Evolutionary conservation across 495 filamentous ascomycete genomes (phyloP), one percentile per base, ranked within the genome.

Genomic region (Thermochaetoides thermophila): DNA sequence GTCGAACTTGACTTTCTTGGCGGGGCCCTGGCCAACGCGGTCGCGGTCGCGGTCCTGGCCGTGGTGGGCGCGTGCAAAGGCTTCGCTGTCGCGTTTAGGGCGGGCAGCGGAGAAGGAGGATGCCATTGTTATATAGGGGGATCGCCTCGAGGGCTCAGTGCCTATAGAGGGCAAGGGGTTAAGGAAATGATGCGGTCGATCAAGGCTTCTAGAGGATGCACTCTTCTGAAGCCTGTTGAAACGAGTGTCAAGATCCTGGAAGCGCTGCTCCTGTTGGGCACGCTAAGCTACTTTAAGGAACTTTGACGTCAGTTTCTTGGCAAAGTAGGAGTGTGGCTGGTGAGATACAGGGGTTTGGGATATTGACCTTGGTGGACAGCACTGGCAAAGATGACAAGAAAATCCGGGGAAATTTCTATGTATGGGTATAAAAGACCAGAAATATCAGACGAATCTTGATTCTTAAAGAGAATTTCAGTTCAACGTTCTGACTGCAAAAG

Each of bases 1-100:
- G 55, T 96, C 91, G 61, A 99, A 99, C 50, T 82, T 83, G 17
- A 84, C 79, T 53, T 86, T 92, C 49, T 95, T 95, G 32, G 63
- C 55, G 17, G 57, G 56, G 35, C 19, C 12, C 6, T 32, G 28
- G 17, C 27, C 36, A 6, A 59, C 45, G n/a, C 35, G 43, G 38
- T 68, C 65, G 10, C 35, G 43, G 38, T 68, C 65, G 10, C 59
- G 56, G 23, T 65, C 63, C 34, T 74, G 66, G 16, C 59, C 58
- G 39, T 82, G 74, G 46, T 84, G 76, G 13, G 69, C 66, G 39
- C 82, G 74, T 27, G 78, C 64, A 46, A 81, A 89, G 44, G 75
- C 73, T 53, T 92, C 85, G 34, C 74, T 80, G 4, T 72, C 76
- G 38, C 81, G 73, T 57, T 86, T 94, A 2, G 87, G 83, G 13